phyloP scores from a whole-genome alignment of 345 rosid genomes.

The Eucalyptus caleyi region DNA sequence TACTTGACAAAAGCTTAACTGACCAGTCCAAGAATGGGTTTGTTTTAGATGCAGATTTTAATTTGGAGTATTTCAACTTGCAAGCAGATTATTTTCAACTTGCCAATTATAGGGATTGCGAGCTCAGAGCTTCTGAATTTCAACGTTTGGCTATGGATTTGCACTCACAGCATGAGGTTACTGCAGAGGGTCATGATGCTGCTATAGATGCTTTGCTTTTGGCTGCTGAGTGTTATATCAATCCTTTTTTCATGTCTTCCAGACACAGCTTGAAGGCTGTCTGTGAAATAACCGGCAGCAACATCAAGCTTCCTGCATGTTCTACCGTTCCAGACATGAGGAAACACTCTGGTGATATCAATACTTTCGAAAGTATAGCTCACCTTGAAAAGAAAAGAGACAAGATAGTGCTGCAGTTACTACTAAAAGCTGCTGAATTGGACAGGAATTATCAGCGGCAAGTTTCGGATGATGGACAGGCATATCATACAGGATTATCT shows the following conservation, averaged over 20 bases:
- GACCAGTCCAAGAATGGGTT: constrained; percentile 20
- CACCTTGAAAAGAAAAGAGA: constrained; percentile 60
- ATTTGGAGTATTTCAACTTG: constrained; percentile 47
- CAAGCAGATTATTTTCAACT: constrained; percentile 63
- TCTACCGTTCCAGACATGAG: constrained; percentile 10
- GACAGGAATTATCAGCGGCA: constrained; percentile 34
- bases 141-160: constrained; percentile 62
- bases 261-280: constrained; percentile 11
- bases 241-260: constrained; percentile 63
- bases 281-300: background rate
- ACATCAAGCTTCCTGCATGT: constrained; percentile 5
- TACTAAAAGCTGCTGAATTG: constrained; percentile 67
- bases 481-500: constrained; percentile 12
- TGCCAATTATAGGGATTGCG: constrained; percentile 48
- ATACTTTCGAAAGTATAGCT: constrained; percentile 29
- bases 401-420: constrained; percentile 51
- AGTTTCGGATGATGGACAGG: constrained; percentile 16
- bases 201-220: constrained; percentile 73
- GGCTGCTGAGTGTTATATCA: constrained; percentile 86
- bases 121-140: constrained; percentile 73
- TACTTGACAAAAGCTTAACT: constrained; percentile 7
- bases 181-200: constrained; percentile 69
- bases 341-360: constrained; percentile 14
- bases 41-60: constrained; percentile 40
- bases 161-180: constrained; percentile 32